Percentiles rank a stretch among this genome's conserved stretches.
phyloP scores from a whole-genome alignment of 164 flowering plant species.

The Cinnamomum micranthum region DNA sequence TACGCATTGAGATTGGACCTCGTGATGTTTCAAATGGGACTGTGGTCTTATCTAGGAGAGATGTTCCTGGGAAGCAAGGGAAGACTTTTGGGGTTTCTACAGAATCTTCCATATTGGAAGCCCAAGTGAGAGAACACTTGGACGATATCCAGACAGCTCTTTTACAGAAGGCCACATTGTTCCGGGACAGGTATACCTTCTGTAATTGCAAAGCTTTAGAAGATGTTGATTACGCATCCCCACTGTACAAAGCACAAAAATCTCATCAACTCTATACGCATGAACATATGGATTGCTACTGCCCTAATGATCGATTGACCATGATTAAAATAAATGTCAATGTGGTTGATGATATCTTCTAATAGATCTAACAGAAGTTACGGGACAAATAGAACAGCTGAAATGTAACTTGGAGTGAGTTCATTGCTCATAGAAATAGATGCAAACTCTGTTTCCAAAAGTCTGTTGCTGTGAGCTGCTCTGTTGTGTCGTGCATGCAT shows the following conservation, averaged over 20 bases:
- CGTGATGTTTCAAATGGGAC: constrained; percentile 83
- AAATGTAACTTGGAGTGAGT: too few species aligned
- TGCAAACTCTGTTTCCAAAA: too few species aligned
- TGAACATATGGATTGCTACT: too few species aligned
- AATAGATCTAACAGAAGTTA: too few species aligned
- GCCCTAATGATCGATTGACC: too few species aligned
- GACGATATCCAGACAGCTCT: constrained; percentile 80
- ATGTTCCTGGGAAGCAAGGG: constrained; percentile 91
- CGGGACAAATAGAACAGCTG: too few species aligned
- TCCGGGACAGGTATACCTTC: constrained; percentile 65
- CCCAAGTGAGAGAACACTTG: constrained; percentile 65
- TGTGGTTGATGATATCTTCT: too few species aligned
- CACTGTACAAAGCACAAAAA: too few species aligned
- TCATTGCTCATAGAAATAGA: too few species aligned
- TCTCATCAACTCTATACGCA: too few species aligned
- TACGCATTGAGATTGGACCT: constrained; percentile 96
- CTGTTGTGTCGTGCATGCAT: background rate
- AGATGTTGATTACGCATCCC: too few species aligned
- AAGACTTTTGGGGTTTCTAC: constrained; percentile 83
- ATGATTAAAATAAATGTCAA: too few species aligned
- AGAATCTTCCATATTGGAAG: constrained; percentile 59
- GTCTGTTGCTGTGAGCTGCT: background rate
- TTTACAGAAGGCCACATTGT: constrained; percentile 57
- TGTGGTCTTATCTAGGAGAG: constrained; percentile 89
- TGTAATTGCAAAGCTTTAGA: background rate